Percentiles rank a stretch among this genome's conserved stretches.
phyloP scores from a whole-genome alignment of 495 filamentous ascomycete genomes.

The Penicillium crystallinum region DNA sequence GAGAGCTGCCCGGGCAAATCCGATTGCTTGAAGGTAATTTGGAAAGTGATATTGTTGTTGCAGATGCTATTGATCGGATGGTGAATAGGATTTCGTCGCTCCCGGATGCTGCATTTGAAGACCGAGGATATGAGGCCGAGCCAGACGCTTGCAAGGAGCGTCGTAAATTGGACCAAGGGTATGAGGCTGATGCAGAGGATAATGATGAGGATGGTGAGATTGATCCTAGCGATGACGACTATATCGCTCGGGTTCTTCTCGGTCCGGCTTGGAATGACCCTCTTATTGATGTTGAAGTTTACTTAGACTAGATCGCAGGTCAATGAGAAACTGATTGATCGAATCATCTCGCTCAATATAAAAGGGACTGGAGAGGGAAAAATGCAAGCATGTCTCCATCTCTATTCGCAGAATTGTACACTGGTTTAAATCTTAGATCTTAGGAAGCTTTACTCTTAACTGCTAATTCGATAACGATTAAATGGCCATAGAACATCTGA shows the following conservation, averaged over 20 bases:
- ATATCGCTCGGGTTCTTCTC: background rate
- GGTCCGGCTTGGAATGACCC: background rate
- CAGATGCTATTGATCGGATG: background rate
- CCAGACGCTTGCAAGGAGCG: too few species aligned
- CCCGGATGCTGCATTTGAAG: background rate
- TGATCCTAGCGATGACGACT: background rate
- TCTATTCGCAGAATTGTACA: too few species aligned
- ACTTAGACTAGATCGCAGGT: background rate
- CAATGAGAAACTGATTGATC: too few species aligned
- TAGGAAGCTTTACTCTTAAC: too few species aligned
- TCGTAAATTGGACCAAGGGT: too few species aligned
- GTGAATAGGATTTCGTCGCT: too few species aligned
- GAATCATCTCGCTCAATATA: too few species aligned
- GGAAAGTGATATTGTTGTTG: background rate
- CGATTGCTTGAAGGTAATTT: background rate
- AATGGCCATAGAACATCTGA: too few species aligned
- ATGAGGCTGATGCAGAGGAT: background rate
- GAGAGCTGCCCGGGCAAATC: background rate
- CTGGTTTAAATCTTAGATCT: too few species aligned
- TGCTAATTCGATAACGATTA: too few species aligned
- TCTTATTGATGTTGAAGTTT: background rate
- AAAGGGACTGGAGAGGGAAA: too few species aligned
- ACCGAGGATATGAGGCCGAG: background rate
- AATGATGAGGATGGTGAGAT: background rate
- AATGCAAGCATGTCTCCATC: too few species aligned